Conservation (phyloP, 257 asterid genomes). For the Euphrasia confusa region DNA sequence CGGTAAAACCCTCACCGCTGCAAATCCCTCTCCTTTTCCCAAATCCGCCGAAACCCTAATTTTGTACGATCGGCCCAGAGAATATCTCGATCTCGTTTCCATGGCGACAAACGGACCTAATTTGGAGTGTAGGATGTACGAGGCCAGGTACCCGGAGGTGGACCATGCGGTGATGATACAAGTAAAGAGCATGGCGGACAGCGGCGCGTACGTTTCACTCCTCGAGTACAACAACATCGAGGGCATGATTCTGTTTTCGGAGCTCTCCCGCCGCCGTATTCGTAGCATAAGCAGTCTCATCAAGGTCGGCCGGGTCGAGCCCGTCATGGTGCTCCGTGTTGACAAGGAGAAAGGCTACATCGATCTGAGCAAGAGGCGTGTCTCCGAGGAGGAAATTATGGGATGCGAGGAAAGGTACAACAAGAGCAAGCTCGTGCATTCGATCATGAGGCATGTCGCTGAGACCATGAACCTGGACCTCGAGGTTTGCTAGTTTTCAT, state of each 20-base stretch:
- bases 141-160: conserved; percentile 90
- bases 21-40: conserved; percentile 1
- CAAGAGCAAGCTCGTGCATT: conserved; percentile 96
- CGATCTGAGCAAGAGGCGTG: conserved; percentile 95
- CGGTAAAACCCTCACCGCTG: background rate
- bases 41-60: conserved; percentile 24
- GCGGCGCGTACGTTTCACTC: conserved; percentile 91
- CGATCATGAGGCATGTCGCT: conserved; percentile 96
- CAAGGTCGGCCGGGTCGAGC: conserved; percentile 88
- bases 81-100: background rate
- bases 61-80: background rate
- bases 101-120: conserved; percentile 71
- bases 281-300: conserved; percentile 90
- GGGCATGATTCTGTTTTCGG: conserved; percentile 96
- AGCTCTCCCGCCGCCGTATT: conserved; percentile 95
- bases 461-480: conserved; percentile 79
- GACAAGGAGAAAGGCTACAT: conserved; percentile 93
- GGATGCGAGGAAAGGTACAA: conserved; percentile 90
- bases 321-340: conserved; percentile 96
- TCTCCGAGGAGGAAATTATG: conserved; percentile 88
- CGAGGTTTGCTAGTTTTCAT: conserved; percentile 44
- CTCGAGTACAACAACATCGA: conserved; percentile 93
- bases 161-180: conserved; percentile 94
- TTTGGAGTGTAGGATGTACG: conserved; percentile 98
- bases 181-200: conserved; percentile 95